Evolutionary conservation across 805 yeast genomes (phyloP), one percentile per base, ranked within the genome.

Genomic region (Kazachstania bromeliacearum): DNA sequence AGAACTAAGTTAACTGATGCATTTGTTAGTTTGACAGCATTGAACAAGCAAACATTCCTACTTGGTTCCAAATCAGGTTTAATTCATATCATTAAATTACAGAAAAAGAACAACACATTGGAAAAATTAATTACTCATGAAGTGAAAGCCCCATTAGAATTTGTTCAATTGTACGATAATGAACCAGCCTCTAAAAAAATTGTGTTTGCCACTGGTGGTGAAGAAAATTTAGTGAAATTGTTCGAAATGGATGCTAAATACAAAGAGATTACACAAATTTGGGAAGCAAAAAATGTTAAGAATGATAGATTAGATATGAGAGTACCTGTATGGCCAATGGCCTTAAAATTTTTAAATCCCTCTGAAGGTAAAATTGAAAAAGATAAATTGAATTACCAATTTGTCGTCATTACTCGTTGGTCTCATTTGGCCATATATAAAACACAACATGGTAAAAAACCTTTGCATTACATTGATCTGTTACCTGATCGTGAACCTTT

Each of bases 141-240:
- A 18, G 46, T 77, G 7, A 61, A 58, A 28, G 75, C 69, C 3
- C 74, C 77, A 5, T 54, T 58, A 17, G 63, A 58, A 13, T 79
- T 28, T 60, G 67, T 38, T 57, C 75, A 25, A 72, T 71, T 50
- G 54, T 49, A 54, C 31, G 63, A 58, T 58, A 9, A 55, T 47
- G 78, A 77, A 3, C 49, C 55, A 12, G 71, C 73, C 3, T 26
- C 30, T 2, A 32, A 33, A 8, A 35, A 16, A 6, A 31, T 38
- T 16, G 55, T 77, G 2, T 75, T 82, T 57, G 95, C 92, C 1
- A 73, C 66, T 49, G 96, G 96, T 24, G 98, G 97, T 20, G 75
- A 84, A 51, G 94, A 87, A 47, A 76, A 76, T 40, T 36, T 56
- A n/a, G 55, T 58, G 14, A 57, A 58, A 35, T 51, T 53, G 22